Evolutionary conservation across 2,329 filamentous ascomycete genomes (phyloP).

Genomic region (Pestalotiopsis sp.): DNA sequence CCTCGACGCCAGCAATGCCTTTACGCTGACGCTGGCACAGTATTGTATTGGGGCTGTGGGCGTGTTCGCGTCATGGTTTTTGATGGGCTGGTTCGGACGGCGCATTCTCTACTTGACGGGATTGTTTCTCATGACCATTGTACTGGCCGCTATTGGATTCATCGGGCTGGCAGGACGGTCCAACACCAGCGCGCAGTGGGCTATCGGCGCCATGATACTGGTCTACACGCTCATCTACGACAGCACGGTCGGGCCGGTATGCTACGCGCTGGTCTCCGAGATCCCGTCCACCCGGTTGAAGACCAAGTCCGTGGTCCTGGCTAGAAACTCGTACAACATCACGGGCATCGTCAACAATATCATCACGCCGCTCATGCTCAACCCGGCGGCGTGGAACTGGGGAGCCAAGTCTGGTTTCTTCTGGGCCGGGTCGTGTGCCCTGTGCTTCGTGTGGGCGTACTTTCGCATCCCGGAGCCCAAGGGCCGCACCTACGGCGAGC

Average conservation of each 20-base stretch:
- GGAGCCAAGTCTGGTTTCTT: conserved; percentile 46
- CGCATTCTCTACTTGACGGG: conserved; percentile 10
- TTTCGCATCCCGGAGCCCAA: conserved; percentile 56
- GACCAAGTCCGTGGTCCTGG: conserved; percentile 17
- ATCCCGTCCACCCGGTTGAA: conserved; percentile 28
- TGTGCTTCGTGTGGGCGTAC: conserved; percentile 50
- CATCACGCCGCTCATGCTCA: conserved; percentile 18
- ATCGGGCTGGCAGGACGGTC: not conserved
- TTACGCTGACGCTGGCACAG: not conserved
- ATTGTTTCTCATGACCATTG: not conserved
- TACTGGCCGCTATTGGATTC: conserved; percentile 9
- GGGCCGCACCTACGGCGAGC: conserved; percentile 52
- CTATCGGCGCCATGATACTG: conserved; percentile 5
- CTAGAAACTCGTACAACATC: conserved; percentile 38
- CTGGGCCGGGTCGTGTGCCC: conserved; percentile 43
- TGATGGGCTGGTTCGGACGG: conserved; percentile 10
- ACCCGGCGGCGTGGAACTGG: conserved; percentile 39
- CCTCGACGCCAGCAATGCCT: not conserved
- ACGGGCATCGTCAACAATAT: conserved; percentile 31
- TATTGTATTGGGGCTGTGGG: not conserved
- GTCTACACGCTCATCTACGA: conserved; percentile 1
- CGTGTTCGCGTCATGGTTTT: conserved; percentile 3
- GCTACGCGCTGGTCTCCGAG: conserved; percentile 5
- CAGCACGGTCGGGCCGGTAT: conserved; percentile 4
- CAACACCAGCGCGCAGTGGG: not conserved